Percentiles rank a stretch among this genome's conserved stretches.
Evolutionary conservation across 2,329 filamentous ascomycete species (phyloP).

Genomic region (Talaromyces albobiverticillius): DNA sequence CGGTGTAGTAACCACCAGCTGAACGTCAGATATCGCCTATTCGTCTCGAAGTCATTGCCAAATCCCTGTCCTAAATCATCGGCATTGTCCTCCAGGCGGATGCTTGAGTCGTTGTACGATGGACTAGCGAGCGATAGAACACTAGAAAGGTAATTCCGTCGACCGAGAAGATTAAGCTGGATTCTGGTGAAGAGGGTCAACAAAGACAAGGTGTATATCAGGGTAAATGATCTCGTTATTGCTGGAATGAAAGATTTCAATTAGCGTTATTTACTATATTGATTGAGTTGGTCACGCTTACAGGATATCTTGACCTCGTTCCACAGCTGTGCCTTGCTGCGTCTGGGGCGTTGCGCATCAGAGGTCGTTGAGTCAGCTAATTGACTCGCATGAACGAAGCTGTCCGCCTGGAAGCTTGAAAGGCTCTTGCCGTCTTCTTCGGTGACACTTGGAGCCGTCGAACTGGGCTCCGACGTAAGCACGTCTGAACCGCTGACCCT

Average conservation of each 20-base stretch:
- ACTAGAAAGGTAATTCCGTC: conserved; percentile 91
- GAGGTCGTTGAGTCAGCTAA: conserved; percentile 57
- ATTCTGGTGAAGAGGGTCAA: conserved; percentile 90
- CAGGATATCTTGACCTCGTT: conserved; percentile 95
- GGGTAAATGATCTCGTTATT: conserved; percentile 83
- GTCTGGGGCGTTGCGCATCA: conserved; percentile 56
- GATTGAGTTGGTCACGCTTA: conserved; percentile 42
- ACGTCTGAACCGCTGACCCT: conserved; percentile 56
- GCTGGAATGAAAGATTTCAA: conserved; percentile 50
- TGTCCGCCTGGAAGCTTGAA: conserved; percentile 73
- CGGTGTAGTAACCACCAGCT: conserved; percentile 97
- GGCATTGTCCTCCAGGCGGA: conserved; percentile 89
- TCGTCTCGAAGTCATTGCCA: conserved; percentile 93
- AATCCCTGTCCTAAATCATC: conserved; percentile 84
- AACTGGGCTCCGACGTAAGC: conserved; percentile 56
- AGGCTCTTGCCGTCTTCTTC: conserved; percentile 82
- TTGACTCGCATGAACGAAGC: conserved; percentile 80
- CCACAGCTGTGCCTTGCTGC: conserved; percentile 92
- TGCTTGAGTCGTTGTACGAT: conserved; percentile 66
- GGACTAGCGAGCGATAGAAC: conserved; percentile 87
- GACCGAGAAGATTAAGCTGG: conserved; percentile 93
- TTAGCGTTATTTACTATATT: conserved; percentile 11
- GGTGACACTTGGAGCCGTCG: conserved; percentile 64
- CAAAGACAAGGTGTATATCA: conserved; percentile 86
- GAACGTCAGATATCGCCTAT: conserved; percentile 90